phyloP scores from a whole-genome alignment of 768 basidiomycete genomes.

The Cantharellus cinnabarinus region DNA sequence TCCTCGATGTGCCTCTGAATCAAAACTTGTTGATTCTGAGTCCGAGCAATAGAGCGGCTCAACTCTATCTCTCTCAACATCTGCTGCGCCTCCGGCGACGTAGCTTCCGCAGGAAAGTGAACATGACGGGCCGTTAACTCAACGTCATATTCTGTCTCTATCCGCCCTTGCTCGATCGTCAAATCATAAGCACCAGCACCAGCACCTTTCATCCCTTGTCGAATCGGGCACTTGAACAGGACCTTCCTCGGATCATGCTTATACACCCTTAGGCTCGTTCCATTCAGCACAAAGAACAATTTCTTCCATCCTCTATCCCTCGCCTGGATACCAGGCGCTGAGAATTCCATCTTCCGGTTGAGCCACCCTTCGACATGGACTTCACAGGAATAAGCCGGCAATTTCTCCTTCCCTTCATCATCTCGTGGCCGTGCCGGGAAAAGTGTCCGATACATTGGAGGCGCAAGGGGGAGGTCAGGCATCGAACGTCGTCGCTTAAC shows the following conservation, averaged over 20 bases:
- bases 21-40: background rate
- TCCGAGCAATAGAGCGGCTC: background rate
- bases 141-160: conserved; percentile 11
- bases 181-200: background rate
- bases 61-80: background rate
- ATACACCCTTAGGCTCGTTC: conserved; percentile 73
- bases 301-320: conserved; percentile 83
- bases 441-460: conserved; percentile 15
- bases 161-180: background rate
- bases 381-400: conserved; percentile 66
- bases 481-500: background rate
- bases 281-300: conserved; percentile 74
- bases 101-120: conserved; percentile 13
- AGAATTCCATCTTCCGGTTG: conserved; percentile 88
- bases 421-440: conserved; percentile 18
- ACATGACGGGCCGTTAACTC: conserved; percentile 17
- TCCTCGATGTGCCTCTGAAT: background rate
- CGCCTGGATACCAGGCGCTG: conserved; percentile 63
- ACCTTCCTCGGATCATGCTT: conserved; percentile 13
- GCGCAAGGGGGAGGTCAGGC: conserved; percentile 1
- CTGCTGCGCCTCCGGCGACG: conserved; percentile 3
- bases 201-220: background rate
- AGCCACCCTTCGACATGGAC: conserved; percentile 66
- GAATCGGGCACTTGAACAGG: background rate
- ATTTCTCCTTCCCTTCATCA: conserved; percentile 63